These are phyloP conservation scores for Silene vulgaris DNA, from an alignment of 179 eudicot genomes.

Conservation along the genomic window DNA sequence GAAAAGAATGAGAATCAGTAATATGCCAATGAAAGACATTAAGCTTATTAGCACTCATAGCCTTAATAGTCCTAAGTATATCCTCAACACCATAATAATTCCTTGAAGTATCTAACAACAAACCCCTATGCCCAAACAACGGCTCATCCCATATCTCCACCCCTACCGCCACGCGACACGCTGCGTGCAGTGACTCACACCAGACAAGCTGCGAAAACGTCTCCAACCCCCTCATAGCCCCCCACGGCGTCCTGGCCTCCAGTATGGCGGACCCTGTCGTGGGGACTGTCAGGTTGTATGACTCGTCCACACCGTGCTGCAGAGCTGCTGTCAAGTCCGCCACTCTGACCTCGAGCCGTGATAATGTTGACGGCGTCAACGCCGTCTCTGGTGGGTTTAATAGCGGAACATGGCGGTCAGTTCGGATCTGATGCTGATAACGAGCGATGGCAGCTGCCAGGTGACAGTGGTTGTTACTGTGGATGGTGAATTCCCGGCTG, in stretches of 20 bases:
- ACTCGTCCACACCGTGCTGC: slow-evolving; percentile 62
- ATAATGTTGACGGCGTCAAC: slow-evolving; percentile 24
- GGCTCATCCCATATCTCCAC: slow-evolving; percentile 48
- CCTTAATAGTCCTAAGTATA: slow-evolving; percentile 53
- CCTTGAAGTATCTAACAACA: slow-evolving; percentile 76
- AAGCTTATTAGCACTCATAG: slow-evolving; percentile 67
- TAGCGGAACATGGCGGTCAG: slow-evolving; percentile 46
- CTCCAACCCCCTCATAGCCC: slow-evolving; percentile 86
- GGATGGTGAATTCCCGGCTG: slow-evolving; percentile 49
- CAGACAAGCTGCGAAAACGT: slow-evolving; percentile 66
- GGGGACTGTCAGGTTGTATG: slow-evolving; percentile 60
- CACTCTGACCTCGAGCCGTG: slow-evolving; percentile 35
- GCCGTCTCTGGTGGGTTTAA: slow-evolving; percentile 25
- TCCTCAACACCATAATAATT: slow-evolving; percentile 58
- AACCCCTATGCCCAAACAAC: slow-evolving; percentile 51
- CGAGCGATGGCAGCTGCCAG: slow-evolving; percentile 53
- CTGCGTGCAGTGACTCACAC: slow-evolving; percentile 9
- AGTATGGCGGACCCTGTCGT: slow-evolving; percentile 33
- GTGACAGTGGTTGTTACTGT: slow-evolving; percentile 30
- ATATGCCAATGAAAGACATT: slow-evolving; percentile 98
- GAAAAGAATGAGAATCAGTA: slow-evolving; percentile 88
- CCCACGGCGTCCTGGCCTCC: slow-evolving; percentile 61
- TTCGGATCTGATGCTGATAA: slow-evolving; percentile 36
- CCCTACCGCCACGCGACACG: slow-evolving; percentile 33
- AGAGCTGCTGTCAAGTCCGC: slow-evolving; percentile 37